Evolutionary conservation across 2,329 filamentous ascomycete genomes (phyloP), one percentile per base, ranked within the genome.

Genomic region (Tolypocladium amazonense): DNA sequence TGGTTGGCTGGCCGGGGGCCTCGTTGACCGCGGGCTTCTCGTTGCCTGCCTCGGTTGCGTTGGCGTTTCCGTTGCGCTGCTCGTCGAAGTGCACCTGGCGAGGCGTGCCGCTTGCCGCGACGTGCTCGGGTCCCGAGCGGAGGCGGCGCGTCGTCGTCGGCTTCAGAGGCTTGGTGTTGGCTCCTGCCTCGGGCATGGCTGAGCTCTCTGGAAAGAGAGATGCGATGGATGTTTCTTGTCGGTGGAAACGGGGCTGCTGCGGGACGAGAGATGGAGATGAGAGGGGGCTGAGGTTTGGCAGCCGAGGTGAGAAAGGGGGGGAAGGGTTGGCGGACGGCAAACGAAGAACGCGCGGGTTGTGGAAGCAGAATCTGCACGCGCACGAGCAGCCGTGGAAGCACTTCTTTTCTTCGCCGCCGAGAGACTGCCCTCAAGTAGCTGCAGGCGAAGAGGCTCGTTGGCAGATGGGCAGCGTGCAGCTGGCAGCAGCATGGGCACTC

Each of bases 81-180:
- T 58, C 37, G 23, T 60, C 65, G 56, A 73, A 74, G 38, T 65
- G 72, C 60, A 73, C 72, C 59, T 73, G 71, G 56, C 71, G 71
- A 63, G 65, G 68, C 18, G 30, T 37, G 30, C 50, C 20, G 50
- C 50, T 37, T 35, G 35, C 52, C 60, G 64, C 57, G 45, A 68
- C 63, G 30, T 66, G 63, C 25, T 60, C 61, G 11, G 47, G 7
- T n/a, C 20, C 61, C 12, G 66, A 65, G 56, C 69, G 71, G 35
- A 65, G 61, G 38, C 67, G 70, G 54, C 67, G 68, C 56, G 65
- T 65, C 12, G 61, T 63, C 63, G 33, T 35, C 35, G 35, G 12
- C 35, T 69, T 73, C 62, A 69, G 67, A 20, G 71, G 69, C 58
- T 71, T 71, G 62, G 59, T 52, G 20, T 65, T 63, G 38, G 59